Evolutionary conservation across 2,329 filamentous ascomycete genomes (phyloP).

Genomic region (Cladosporium oxysporum): DNA sequence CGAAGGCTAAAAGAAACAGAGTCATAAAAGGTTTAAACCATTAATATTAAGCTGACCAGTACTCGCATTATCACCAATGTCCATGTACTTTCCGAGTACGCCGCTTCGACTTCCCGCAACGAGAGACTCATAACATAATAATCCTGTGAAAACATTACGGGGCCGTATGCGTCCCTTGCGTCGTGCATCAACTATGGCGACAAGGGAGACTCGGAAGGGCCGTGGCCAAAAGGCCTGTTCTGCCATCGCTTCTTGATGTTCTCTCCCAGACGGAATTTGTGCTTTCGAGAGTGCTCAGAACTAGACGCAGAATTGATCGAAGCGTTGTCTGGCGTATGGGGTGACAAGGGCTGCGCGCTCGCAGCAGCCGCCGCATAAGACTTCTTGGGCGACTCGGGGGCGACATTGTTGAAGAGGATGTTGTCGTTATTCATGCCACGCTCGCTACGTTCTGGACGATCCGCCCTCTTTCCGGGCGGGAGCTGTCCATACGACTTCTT

Average conservation of each 20-base stretch:
- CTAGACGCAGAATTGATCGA: background rate
- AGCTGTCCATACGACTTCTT: background rate
- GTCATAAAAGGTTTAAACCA: background rate
- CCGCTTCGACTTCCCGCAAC: background rate
- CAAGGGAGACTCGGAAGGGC: background rate
- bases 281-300: background rate
- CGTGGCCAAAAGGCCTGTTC: background rate
- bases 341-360: background rate
- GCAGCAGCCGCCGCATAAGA: background rate
- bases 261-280: background rate
- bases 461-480: background rate
- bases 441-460: background rate
- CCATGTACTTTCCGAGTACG: background rate
- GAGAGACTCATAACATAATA: background rate
- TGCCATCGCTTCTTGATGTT: slow-evolving; percentile 10
- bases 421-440: background rate
- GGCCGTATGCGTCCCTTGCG: background rate
- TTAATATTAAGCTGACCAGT: background rate
- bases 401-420: background rate
- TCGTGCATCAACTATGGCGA: background rate
- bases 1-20: background rate
- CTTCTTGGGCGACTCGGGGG: background rate
- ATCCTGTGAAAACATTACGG: background rate
- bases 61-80: background rate
- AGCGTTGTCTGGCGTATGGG: background rate